A percentile compares a stretch with the other conserved stretches of the same genome.
phyloP scores from a whole-genome alignment of 2,329 filamentous ascomycete species.

The Verticillium nonalfalfae region DNA sequence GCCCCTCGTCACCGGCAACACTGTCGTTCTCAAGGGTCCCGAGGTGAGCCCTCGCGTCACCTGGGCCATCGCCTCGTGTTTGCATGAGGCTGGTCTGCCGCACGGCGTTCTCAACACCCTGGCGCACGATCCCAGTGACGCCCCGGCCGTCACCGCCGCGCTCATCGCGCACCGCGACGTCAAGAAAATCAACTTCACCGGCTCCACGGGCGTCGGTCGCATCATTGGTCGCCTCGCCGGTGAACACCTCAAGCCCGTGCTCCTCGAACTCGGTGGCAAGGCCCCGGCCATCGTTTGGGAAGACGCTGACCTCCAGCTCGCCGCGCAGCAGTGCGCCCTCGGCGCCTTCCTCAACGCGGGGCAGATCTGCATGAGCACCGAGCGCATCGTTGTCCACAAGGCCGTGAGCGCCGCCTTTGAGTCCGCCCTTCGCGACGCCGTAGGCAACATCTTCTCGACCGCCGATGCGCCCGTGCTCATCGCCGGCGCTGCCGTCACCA shows the following conservation, averaged over 20 bases:
- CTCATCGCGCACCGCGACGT: constrained; percentile 62
- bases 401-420: constrained; percentile 39
- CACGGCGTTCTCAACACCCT: constrained; percentile 69
- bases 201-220: constrained; percentile 65
- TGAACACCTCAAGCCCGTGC: constrained; percentile 68
- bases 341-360: constrained; percentile 70
- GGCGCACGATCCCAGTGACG: constrained; percentile 58
- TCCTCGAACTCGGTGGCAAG: constrained; percentile 82
- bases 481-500: constrained; percentile 55
- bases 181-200: constrained; percentile 84
- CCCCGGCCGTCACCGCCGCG: constrained; percentile 57
- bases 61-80: constrained; percentile 54
- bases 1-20: constrained; percentile 74
- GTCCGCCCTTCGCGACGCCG: constrained; percentile 29
- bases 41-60: constrained; percentile 61
- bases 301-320: constrained; percentile 69
- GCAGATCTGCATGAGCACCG: constrained; percentile 83
- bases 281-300: constrained; percentile 71
- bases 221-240: constrained; percentile 67
- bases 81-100: constrained; percentile 72
- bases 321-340: constrained; percentile 60
- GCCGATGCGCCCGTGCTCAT: constrained; percentile 65
- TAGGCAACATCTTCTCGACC: constrained; percentile 31
- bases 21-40: constrained; percentile 64
- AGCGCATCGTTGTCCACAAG: constrained; percentile 59